A percentile compares a stretch with the other conserved stretches of the same genome.
These are phyloP conservation scores for Pilasporangium apinafurcum DNA, from an alignment of 352 stramenopile species.

Conservation along the genomic window DNA sequence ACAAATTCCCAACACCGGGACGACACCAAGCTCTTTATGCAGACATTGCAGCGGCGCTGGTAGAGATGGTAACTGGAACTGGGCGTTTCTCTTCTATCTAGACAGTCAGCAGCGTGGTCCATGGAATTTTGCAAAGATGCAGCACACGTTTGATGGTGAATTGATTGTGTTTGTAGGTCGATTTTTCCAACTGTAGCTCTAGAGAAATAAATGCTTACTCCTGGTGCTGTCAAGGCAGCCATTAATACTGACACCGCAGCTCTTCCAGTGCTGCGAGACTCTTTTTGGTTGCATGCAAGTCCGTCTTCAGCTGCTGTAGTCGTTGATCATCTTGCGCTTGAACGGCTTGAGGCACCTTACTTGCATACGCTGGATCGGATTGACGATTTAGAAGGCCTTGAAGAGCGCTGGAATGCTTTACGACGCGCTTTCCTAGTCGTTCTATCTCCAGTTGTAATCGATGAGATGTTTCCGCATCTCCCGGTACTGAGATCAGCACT, in stretches of 20 bases:
- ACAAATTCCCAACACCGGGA: constrained; percentile 59
- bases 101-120: no score
- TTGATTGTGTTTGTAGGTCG: background rate
- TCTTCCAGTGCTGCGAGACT: constrained; percentile 47
- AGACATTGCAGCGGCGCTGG: constrained; percentile 35
- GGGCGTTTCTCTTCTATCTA: no score
- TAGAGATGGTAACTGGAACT: constrained; percentile 16
- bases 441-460: constrained; percentile 55
- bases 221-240: no score
- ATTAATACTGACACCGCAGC: constrained; percentile 52
- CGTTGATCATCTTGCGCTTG: constrained; percentile 56
- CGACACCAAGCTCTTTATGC: constrained; percentile 40
- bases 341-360: constrained; percentile 62
- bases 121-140: no score
- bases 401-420: constrained; percentile 44
- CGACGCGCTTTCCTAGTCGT: constrained; percentile 53
- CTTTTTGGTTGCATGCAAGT: constrained; percentile 39
- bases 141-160: background rate
- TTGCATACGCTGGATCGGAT: constrained; percentile 35
- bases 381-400: constrained; percentile 37
- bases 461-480: constrained; percentile 58
- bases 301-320: constrained; percentile 45
- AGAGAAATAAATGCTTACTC: no score
- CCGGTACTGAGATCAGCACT: constrained; percentile 64
- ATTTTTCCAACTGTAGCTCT: background rate